phyloP scores from a whole-genome alignment of 169 alveolate species.

The Eimeria sp. region DNA sequence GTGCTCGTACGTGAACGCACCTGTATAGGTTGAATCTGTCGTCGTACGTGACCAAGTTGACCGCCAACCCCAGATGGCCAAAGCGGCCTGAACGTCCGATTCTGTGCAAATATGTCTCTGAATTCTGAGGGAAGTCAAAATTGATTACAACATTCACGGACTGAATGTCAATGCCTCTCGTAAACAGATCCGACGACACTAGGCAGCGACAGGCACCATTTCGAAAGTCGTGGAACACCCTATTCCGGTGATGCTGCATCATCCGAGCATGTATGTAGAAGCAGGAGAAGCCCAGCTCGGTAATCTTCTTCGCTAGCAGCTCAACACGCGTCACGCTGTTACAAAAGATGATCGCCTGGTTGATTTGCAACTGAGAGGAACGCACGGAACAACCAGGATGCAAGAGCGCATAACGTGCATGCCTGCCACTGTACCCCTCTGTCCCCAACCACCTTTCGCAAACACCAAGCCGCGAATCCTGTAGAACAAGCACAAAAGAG shows the following conservation, averaged over 20 bases:
- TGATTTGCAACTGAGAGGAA: constrained; percentile 95
- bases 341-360: constrained; percentile 99
- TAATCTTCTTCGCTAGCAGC: constrained; percentile 99
- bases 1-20: constrained; percentile 28
- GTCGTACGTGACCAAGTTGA: constrained; percentile 97
- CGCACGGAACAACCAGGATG: background rate
- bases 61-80: constrained; percentile 99
- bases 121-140: constrained; percentile 98
- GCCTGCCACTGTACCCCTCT: background rate
- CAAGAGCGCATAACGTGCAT: background rate
- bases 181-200: constrained; percentile 97
- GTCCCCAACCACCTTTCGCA: background rate
- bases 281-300: constrained; percentile 99
- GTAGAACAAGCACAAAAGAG: background rate
- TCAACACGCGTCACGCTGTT: constrained; percentile 99
- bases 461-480: background rate
- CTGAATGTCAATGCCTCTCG: constrained; percentile 99
- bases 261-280: constrained; percentile 99
- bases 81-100: constrained; percentile 99
- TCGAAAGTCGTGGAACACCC: constrained; percentile 99
- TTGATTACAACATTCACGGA: constrained; percentile 99
- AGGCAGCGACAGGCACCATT: constrained; percentile 98
- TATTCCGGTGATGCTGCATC: constrained; percentile 98
- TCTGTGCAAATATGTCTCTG: constrained; percentile 98
- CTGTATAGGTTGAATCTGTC: constrained; percentile 94